A percentile compares a stretch with the other conserved stretches of the same genome.
Conservation (phyloP, 192 early-diverging fungal genomes). For the Bifiguratus adelaidae region DNA sequence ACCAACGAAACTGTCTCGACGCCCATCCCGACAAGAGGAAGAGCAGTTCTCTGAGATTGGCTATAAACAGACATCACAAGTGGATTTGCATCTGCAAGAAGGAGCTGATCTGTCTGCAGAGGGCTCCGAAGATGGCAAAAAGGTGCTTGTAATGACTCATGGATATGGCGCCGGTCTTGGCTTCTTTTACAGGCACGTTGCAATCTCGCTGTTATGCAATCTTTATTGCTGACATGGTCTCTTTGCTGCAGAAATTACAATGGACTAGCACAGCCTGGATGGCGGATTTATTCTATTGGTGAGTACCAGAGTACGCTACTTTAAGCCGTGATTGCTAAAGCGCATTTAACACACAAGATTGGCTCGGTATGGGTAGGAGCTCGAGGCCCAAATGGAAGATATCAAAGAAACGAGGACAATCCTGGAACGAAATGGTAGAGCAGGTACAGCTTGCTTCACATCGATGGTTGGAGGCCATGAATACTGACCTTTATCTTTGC, state of each 20-base stretch:
- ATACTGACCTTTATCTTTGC: neutral
- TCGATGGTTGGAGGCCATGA: neutral
- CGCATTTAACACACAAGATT: conserved; percentile 47
- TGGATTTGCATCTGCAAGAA: conserved; percentile 13
- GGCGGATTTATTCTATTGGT: conserved; percentile 48
- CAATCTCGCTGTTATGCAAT: too few species aligned
- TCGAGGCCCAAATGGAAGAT: conserved; percentile 55
- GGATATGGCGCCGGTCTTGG: conserved; percentile 75
- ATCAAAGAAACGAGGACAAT: conserved; percentile 11
- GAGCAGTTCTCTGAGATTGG: conserved; percentile 19
- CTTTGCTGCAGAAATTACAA: conserved; percentile 21
- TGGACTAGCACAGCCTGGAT: conserved; percentile 36
- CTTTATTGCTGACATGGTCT: too few species aligned
- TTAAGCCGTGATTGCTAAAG: neutral
- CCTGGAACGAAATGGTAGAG: conserved; percentile 34
- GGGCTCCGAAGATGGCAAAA: conserved; percentile 9
- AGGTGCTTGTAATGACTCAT: conserved; percentile 59
- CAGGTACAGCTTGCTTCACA: too few species aligned
- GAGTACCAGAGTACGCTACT: neutral
- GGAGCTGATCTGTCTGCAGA: conserved; percentile 1
- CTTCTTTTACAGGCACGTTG: conserved; percentile 49
- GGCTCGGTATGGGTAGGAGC: conserved; percentile 92
- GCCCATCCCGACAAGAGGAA: conserved; percentile 5
- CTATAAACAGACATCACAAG: conserved; percentile 20
- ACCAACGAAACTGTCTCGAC: conserved; percentile 14